Conservation (phyloP, 805 yeast species). For the Candida tibetensis region DNA sequence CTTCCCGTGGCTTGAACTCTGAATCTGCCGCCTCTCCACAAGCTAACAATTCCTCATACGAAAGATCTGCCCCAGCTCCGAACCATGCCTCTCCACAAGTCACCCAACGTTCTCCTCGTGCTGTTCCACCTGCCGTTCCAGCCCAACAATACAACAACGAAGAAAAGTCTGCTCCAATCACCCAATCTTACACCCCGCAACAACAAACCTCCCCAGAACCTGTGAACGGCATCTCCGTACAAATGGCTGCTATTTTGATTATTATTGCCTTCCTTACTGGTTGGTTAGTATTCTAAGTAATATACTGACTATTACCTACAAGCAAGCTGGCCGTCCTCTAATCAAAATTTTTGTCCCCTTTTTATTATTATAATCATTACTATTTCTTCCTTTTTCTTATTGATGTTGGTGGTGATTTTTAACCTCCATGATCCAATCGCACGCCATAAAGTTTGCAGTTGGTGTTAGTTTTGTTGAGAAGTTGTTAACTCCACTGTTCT, state of each 20-base stretch:
- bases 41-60: background rate
- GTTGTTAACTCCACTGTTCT: no score
- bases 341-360: background rate
- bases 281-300: conserved; percentile 60
- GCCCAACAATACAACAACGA: conserved; percentile 8
- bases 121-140: conserved; percentile 4
- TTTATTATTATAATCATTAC: background rate
- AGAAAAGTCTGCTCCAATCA: conserved; percentile 4
- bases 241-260: conserved; percentile 48
- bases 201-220: conserved; percentile 21
- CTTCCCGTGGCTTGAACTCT: conserved; percentile 5
- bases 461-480: no score
- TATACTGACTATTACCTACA: background rate
- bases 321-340: background rate
- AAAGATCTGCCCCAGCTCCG: background rate
- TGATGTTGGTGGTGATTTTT: background rate
- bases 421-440: background rate
- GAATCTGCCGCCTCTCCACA: background rate
- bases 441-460: no score
- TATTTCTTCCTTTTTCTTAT: background rate
- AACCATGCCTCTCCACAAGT: conserved; percentile 2
- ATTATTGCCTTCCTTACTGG: conserved; percentile 59
- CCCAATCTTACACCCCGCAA: conserved; percentile 1
- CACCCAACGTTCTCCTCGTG: conserved; percentile 3
- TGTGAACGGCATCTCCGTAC: conserved; percentile 52